Conservation (phyloP, 192 early-diverging fungal genomes). For the Thamnidium elegans region DNA sequence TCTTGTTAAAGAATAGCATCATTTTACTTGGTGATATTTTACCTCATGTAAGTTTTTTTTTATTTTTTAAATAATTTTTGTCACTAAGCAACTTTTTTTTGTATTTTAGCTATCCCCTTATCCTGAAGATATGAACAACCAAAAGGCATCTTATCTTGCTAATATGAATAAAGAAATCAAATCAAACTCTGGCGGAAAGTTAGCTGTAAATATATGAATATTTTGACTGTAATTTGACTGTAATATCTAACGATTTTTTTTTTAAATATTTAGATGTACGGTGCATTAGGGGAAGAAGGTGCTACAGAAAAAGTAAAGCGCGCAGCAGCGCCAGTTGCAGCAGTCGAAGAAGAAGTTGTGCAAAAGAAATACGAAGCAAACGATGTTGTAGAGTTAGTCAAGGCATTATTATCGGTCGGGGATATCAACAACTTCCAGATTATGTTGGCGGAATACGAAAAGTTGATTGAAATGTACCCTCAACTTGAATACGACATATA, state of each 20-base stretch:
- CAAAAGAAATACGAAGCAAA: constrained; percentile 31
- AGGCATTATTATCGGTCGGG: constrained; percentile 63
- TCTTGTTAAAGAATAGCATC: constrained; percentile 50
- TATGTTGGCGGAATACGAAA: constrained; percentile 52
- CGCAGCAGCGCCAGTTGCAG: background rate
- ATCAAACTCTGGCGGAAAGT: constrained; percentile 21
- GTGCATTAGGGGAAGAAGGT: constrained; percentile 33
- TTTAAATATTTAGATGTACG: constrained; percentile 15
- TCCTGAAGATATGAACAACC: constrained; percentile 48
- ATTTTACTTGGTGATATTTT: constrained; percentile 60
- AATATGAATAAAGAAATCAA: constrained; percentile 41
- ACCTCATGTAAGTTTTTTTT: constrained; percentile 46
- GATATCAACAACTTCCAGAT: constrained; percentile 49
- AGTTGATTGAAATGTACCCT: constrained; percentile 51
- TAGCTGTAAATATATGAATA: constrained; percentile 8
- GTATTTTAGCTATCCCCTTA: constrained; percentile 40
- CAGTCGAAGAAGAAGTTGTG: background rate
- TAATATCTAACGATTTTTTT: background rate
- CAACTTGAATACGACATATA: constrained; percentile 60
- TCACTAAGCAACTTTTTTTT: background rate
- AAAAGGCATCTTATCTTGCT: constrained; percentile 43
- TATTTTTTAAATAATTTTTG: background rate
- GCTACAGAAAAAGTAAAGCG: constrained; percentile 14
- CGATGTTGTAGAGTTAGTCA: constrained; percentile 62
- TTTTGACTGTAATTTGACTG: background rate